Percentiles rank a stretch among this genome's conserved stretches.
Evolutionary conservation across 176 grass and related monocot species (phyloP).

Genomic region (Miscanthus lutarioriparius): DNA sequence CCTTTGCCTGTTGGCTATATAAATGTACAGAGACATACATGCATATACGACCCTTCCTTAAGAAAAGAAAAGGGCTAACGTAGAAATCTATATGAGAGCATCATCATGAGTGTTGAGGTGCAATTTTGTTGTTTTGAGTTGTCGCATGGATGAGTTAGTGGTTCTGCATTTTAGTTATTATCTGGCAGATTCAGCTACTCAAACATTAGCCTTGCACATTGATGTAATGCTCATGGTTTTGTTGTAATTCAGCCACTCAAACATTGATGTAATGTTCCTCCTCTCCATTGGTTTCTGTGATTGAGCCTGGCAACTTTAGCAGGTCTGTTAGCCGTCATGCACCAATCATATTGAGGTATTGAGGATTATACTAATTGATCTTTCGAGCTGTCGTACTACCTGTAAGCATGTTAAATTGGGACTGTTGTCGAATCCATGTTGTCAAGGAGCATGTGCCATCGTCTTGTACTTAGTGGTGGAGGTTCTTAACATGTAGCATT

Average conservation of each 20-base stretch:
- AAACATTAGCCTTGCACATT: not conserved
- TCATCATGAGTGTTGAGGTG: not conserved
- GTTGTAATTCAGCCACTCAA: too few relatives aligned
- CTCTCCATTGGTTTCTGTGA: not conserved
- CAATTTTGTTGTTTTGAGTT: conserved; percentile 30
- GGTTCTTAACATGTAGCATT: conserved; percentile 27
- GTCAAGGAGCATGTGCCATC: conserved; percentile 16
- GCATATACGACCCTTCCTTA: not conserved
- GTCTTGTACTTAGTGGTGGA: not conserved
- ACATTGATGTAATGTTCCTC: not conserved
- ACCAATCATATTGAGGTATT: not conserved
- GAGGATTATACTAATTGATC: not conserved
- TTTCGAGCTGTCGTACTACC: not conserved
- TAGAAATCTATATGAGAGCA: conserved; percentile 17
- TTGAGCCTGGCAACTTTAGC: not conserved
- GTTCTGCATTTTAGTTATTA: not conserved
- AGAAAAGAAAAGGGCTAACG: not conserved
- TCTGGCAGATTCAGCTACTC: not conserved
- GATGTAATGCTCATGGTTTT: not conserved
- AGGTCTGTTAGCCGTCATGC: not conserved
- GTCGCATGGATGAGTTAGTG: not conserved
- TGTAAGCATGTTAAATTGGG: not conserved
- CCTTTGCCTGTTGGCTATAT: not conserved
- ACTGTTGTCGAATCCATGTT: not conserved
- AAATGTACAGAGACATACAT: conserved; percentile 31